Percentiles rank a stretch among this genome's conserved stretches.
Evolutionary conservation across 306 rosid species (phyloP).

Genomic region (Vigna hirtella): DNA sequence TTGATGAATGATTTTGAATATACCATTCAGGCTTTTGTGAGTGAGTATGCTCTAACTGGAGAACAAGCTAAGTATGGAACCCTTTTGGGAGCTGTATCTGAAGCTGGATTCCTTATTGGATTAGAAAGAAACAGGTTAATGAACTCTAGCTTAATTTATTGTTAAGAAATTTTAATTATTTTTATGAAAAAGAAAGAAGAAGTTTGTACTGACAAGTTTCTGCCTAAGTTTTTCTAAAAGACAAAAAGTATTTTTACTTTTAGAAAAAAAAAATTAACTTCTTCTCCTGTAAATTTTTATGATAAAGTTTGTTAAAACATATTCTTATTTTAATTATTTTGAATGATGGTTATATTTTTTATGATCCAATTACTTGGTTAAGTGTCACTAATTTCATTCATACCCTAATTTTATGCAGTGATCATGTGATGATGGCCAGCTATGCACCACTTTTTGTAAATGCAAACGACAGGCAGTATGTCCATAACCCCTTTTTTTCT

Average conservation of each 20-base stretch:
- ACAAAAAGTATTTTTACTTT: no score
- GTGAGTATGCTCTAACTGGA: constrained; percentile 80
- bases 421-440: constrained; percentile 76
- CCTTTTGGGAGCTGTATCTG: constrained; percentile 74
- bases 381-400: background rate
- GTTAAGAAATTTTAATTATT: no score
- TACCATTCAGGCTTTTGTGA: constrained; percentile 77
- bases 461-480: constrained; percentile 66
- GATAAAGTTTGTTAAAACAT: no score
- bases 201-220: no score
- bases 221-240: no score
- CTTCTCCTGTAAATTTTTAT: no score
- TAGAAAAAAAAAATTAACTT: no score
- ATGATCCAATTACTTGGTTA: background rate
- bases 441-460: constrained; percentile 92
- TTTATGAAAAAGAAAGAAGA: no score
- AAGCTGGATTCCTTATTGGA: constrained; percentile 91
- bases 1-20: constrained; percentile 20
- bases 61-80: constrained; percentile 64
- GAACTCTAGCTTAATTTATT: no score
- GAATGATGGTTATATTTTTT: background rate
- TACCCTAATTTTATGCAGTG: constrained; percentile 60
- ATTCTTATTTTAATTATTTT: no score
- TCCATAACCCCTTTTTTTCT: background rate
- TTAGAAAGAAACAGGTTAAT: constrained; percentile 81